Evolutionary conservation across 2,329 filamentous ascomycete genomes (phyloP), one percentile per base, ranked within the genome.

Genomic region (Albophoma yamanashiensis): DNA sequence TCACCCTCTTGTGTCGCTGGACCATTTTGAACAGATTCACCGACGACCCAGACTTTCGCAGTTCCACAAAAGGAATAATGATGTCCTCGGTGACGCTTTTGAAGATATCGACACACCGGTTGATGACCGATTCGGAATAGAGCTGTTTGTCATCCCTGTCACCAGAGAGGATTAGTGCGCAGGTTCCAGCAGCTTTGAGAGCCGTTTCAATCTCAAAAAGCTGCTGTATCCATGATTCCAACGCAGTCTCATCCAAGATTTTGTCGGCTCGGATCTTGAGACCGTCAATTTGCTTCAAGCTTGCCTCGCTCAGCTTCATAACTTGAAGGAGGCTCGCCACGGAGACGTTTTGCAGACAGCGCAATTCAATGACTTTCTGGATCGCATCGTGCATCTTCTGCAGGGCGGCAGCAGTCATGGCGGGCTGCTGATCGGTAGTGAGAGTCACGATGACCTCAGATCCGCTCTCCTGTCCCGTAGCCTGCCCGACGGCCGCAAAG

Each of bases 81-180:
- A 91, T 89, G 52, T 84, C 83, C 63, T 97, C 91, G 61, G 92
- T 84, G 6, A 89, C 82, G 58, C 87, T 86, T 67, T 90, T 91
- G 66, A 97, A 84, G 20, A 90, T 79, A 63, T 87, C 85, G 31
- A 96, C 79, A 42, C 92, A 84, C 55, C 84, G 85, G 64, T 91
- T 86, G 42, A 97, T 88, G 17, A 89, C 78, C 67, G 95, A 88
- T 73, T 97, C 92, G 0, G 92, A 93, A 68, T 95, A 96, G 20
- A 97, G 78, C 67, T 95, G 89, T 68, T 90, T 92, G 68, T 96
- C 91, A 61, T 92, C 88, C 58, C 89, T 83, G 4, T 88, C 89
- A 43, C 91, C 92, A 40, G 88, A 88, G 87, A 97, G 94, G 60
- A 95, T 89, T 38, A 90, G 86, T 52, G 97, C 76, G 31, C 91